Percentiles rank a stretch among this genome's conserved stretches.
These are phyloP conservation scores for Chrysoporthe austroafricana DNA, from an alignment of 2,329 filamentous ascomycete genomes.

Conservation along the genomic window DNA sequence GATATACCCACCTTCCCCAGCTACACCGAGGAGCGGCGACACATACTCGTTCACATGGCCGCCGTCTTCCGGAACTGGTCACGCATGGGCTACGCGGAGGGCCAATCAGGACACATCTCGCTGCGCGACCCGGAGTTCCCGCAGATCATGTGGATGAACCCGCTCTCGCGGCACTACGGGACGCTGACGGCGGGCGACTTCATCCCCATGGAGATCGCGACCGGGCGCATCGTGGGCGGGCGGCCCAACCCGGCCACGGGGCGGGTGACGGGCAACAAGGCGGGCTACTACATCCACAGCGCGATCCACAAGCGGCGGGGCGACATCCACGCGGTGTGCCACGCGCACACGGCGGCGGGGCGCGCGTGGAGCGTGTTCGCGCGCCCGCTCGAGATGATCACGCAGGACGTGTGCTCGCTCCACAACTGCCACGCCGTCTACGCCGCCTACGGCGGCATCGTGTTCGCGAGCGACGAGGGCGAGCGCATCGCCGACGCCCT, in stretches of 20 bases:
- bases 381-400: conserved; percentile 70
- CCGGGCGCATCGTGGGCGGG: conserved; percentile 66
- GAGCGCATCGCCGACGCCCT: conserved; percentile 65
- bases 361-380: conserved; percentile 71
- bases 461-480: conserved; percentile 67
- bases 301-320: conserved; percentile 69
- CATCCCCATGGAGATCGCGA: conserved; percentile 62
- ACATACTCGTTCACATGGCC: conserved; percentile 69
- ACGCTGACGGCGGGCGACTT: conserved; percentile 69
- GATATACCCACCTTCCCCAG: conserved; percentile 49
- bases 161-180: conserved; percentile 69
- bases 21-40: conserved; percentile 56
- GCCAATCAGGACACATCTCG: conserved; percentile 66
- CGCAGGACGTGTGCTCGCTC: conserved; percentile 68
- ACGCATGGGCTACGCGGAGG: conserved; percentile 66
- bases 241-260: conserved; percentile 53
- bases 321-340: conserved; percentile 69
- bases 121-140: conserved; percentile 67
- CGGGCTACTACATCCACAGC: conserved; percentile 72
- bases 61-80: conserved; percentile 70
- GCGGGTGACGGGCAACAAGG: conserved; percentile 59
- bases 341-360: conserved; percentile 68
- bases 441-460: conserved; percentile 58
- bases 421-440: conserved; percentile 66
- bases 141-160: conserved; percentile 71